Evolutionary conservation across 495 filamentous ascomycete species (phyloP), one percentile per base, ranked within the genome.

Genomic region (Alectoria sarmentosa): DNA sequence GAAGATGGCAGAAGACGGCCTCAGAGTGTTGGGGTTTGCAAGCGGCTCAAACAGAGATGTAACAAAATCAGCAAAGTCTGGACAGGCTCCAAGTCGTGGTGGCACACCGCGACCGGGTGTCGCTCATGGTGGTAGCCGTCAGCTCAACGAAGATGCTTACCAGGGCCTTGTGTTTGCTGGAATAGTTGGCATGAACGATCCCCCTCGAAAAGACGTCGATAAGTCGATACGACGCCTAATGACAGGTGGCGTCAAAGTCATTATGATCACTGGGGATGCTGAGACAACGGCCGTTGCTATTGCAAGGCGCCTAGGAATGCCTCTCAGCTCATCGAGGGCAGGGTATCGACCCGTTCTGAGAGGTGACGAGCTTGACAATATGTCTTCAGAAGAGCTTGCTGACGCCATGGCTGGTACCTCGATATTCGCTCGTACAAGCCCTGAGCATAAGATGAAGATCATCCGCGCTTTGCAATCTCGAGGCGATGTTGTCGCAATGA

Each of bases 401-500:
- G 82, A 90, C 56, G 88, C 90, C 15, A 96, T 98, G 69, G 79
- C 87, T 37, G 88, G 89, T 57, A 93, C 92, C 3, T 90, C 90
- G 7, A 94, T 98, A 66, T 98, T 98, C 68, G 94, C 94, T 21
- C 88, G 94, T 46, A 97, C 95, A 19, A 96, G 90, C 67, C 94
- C 94, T 4, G 94, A 98, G 63, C 94, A 98, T 76, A 98, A 98
- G 74, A 82, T 98, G 81, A 97, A 96, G 73, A 98, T 98, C 72
- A 87, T 98, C 66, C 82, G 83, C 58, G 95, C 94, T 0, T 84
- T 98, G 41, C 94, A 98, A 71, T 83, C 88, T 46, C 89, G 93
- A 37, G 94, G 95, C 38, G 95, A 98, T 75, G 92, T 98, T 37
- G 95, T 98, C 54, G 94, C 94, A 61, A 98, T 98, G 94, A 98